phyloP scores from a whole-genome alignment of 2,329 filamentous ascomycete species.

The Aspergillus sp. region DNA sequence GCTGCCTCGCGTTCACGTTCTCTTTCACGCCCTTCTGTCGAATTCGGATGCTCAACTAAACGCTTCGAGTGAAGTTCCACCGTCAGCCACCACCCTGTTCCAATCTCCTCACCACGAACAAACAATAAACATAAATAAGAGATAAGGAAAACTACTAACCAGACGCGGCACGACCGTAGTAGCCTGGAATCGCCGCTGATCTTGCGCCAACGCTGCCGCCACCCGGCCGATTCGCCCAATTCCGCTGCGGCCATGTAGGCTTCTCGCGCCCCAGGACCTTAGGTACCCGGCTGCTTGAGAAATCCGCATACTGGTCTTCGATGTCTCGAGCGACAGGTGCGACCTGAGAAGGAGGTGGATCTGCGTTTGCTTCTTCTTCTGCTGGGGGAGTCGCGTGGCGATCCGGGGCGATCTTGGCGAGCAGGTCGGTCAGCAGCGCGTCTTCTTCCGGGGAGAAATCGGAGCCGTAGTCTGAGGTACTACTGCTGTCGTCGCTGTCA shows the following conservation, averaged over 20 bases:
- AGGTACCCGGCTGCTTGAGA: constrained; percentile 41
- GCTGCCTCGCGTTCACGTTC: constrained; percentile 33
- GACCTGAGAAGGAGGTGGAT: background rate
- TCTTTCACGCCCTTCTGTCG: constrained; percentile 37
- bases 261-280: constrained; percentile 44
- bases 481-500: constrained; percentile 13
- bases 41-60: constrained; percentile 58
- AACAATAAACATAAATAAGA: constrained; percentile 39
- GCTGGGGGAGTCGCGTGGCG: constrained; percentile 24
- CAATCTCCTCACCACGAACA: background rate
- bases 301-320: constrained; percentile 46
- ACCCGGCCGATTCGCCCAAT: constrained; percentile 14
- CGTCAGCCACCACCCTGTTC: constrained; percentile 55
- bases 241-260: constrained; percentile 26
- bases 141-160: constrained; percentile 36
- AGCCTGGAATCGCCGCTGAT: constrained; percentile 29
- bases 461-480: constrained; percentile 62
- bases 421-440: constrained; percentile 53
- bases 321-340: constrained; percentile 40
- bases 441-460: constrained; percentile 63
- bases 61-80: constrained; percentile 56
- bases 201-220: constrained; percentile 26
- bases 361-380: constrained; percentile 15
- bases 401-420: constrained; percentile 48
- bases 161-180: constrained; percentile 31